These are phyloP conservation scores for Lachnellula arida DNA, from an alignment of 2,329 filamentous ascomycete species.

Conservation along the genomic window DNA sequence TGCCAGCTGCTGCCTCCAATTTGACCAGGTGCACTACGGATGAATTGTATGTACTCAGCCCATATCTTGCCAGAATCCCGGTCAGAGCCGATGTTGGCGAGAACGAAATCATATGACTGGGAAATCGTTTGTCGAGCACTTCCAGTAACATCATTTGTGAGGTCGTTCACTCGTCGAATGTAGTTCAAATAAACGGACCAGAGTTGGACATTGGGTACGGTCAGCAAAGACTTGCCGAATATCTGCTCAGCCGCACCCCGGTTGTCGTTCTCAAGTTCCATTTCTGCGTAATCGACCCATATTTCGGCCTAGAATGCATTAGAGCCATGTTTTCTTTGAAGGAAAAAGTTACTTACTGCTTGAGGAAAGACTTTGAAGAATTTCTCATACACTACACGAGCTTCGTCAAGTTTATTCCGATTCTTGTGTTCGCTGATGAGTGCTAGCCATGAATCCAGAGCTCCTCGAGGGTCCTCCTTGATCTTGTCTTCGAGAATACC, in stretches of 20 bases:
- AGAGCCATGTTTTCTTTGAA: constrained; percentile 23
- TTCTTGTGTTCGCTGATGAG: constrained; percentile 81
- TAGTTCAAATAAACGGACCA: constrained; percentile 96
- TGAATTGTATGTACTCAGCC: constrained; percentile 92
- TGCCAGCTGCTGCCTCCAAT: constrained; percentile 88
- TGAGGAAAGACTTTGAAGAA: constrained; percentile 87
- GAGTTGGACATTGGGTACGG: constrained; percentile 76
- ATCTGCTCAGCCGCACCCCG: constrained; percentile 75
- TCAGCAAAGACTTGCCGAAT: constrained; percentile 74
- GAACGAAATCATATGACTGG: constrained; percentile 87
- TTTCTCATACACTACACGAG: constrained; percentile 74
- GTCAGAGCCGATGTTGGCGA: constrained; percentile 85
- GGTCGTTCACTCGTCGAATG: constrained; percentile 83
- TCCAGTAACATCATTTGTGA: constrained; percentile 73
- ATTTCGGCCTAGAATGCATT: constrained; percentile 67
- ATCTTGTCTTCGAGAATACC: constrained; percentile 75
- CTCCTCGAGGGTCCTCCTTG: constrained; percentile 86
- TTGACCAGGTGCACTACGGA: constrained; percentile 80
- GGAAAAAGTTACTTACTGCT: constrained; percentile 61
- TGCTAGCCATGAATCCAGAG: constrained; percentile 85
- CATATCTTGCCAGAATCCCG: constrained; percentile 85
- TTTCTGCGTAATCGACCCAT: constrained; percentile 83
- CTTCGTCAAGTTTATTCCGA: constrained; percentile 76
- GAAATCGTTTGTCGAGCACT: constrained; percentile 74
- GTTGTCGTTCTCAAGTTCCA: constrained; percentile 86